A percentile compares a stretch with the other conserved stretches of the same genome.
These are phyloP conservation scores for Phaffia rhodozyma DNA, from an alignment of 1,284 basidiomycete species.

Conservation along the genomic window DNA sequence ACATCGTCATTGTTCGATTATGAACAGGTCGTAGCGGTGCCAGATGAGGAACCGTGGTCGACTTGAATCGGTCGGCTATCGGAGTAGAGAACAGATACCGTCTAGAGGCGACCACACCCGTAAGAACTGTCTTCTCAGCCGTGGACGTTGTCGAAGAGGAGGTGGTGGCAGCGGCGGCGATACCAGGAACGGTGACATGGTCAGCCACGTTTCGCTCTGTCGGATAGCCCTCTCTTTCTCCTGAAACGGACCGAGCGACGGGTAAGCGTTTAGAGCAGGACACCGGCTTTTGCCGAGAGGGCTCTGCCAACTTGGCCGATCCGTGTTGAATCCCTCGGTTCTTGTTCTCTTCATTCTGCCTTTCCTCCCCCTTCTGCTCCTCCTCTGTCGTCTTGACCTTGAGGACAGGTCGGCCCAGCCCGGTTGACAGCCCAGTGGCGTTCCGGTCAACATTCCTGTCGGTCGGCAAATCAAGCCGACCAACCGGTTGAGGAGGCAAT, in stretches of 20 bases:
- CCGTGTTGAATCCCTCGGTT: no score
- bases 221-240: not conserved
- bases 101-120: conserved; percentile 17
- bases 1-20: not conserved
- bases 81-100: conserved; percentile 28
- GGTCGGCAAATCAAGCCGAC: not conserved
- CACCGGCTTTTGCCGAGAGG: not conserved
- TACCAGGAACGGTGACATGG: not conserved
- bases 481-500: not conserved
- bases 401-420: no score
- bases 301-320: no score
- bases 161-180: not conserved
- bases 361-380: no score
- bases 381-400: no score
- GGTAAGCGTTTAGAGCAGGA: not conserved
- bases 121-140: not conserved
- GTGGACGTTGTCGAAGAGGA: not conserved
- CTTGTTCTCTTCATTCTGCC: no score
- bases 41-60: not conserved
- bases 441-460: no score
- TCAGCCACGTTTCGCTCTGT: not conserved
- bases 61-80: conserved; percentile 32
- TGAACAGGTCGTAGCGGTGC: not conserved
- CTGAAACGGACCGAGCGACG: not conserved
- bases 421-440: no score